phyloP scores from a whole-genome alignment of 169 alveolate species.

The Plasmodium chabaudi region DNA sequence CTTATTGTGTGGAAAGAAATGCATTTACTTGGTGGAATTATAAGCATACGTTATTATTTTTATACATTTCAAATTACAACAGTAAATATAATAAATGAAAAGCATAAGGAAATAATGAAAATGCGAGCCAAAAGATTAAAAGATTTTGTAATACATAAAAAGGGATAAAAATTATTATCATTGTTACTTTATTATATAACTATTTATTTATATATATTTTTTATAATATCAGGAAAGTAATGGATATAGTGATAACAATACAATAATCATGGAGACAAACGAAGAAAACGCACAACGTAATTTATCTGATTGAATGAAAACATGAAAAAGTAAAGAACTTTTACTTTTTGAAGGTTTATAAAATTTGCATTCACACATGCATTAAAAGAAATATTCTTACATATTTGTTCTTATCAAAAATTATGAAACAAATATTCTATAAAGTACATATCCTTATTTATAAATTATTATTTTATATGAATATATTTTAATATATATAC shows the following conservation, averaged over 20 bases:
- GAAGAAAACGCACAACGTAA: constrained; percentile 12
- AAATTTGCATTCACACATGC: neutral
- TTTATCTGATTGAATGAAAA: constrained; percentile 37
- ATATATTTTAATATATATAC: too few species aligned
- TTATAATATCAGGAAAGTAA: neutral
- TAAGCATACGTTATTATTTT: too few species aligned
- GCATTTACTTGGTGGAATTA: neutral
- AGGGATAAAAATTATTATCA: constrained; percentile 1
- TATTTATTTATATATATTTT: constrained; percentile 13
- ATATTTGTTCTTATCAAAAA: neutral
- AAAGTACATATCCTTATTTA: neutral
- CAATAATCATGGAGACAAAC: constrained; percentile 46
- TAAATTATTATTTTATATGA: too few species aligned
- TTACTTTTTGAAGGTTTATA: constrained; percentile 34
- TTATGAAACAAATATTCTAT: neutral
- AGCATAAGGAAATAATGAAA: constrained; percentile 63
- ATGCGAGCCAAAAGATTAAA: constrained; percentile 37
- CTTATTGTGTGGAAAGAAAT: neutral
- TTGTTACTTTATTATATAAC: neutral
- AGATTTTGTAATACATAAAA: constrained; percentile 26
- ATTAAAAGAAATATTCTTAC: neutral
- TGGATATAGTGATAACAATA: constrained; percentile 3
- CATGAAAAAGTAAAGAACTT: constrained; percentile 26
- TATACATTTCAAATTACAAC: neutral
- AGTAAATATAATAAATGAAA: constrained; percentile 53